Conservation (phyloP, 768 basidiomycete species). For the Cubamyces lactineus region DNA sequence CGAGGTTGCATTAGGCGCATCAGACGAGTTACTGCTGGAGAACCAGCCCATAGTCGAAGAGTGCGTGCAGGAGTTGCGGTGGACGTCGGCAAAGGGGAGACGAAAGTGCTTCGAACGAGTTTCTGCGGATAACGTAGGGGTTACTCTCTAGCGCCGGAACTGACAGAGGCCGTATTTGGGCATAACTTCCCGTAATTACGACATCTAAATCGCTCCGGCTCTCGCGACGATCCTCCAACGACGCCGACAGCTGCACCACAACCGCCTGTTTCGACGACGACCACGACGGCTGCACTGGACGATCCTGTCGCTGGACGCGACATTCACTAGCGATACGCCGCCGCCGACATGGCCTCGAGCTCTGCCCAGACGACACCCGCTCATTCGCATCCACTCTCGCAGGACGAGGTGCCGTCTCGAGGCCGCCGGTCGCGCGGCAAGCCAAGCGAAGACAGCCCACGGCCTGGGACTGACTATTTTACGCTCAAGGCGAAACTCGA, state of each 20-base stretch:
- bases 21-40: constrained; percentile 37
- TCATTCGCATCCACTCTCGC: constrained; percentile 71
- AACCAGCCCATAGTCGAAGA: constrained; percentile 40
- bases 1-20: constrained; percentile 47
- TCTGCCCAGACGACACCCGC: constrained; percentile 34
- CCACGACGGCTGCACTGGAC: neutral
- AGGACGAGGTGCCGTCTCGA: constrained; percentile 48
- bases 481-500: constrained; percentile 66
- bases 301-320: neutral
- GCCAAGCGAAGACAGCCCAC: constrained; percentile 36
- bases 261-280: constrained; percentile 4
- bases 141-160: neutral
- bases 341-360: constrained; percentile 28
- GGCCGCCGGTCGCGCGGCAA: constrained; percentile 52
- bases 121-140: neutral
- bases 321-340: constrained; percentile 4
- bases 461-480: constrained; percentile 58
- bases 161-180: neutral
- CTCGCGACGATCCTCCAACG: constrained; percentile 6
- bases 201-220: neutral
- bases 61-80: neutral
- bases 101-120: neutral
- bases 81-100: neutral
- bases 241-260: neutral
- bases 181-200: neutral